Evolutionary conservation across 1,139 yeast genomes (phyloP).

Genomic region (Geotrichum phurueaensis): DNA sequence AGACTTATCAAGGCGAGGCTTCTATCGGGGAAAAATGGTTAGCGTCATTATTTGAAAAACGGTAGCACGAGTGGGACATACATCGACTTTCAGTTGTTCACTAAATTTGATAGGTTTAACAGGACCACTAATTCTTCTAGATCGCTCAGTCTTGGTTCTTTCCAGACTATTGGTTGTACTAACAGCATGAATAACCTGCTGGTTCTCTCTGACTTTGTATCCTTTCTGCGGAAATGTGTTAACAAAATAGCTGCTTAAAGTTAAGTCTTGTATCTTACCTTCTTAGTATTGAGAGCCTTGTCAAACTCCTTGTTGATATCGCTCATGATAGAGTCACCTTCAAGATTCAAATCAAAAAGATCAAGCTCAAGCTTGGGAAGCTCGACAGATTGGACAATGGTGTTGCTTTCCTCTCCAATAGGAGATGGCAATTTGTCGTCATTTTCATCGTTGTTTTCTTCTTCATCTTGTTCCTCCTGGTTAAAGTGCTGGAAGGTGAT

Average conservation of each 20-base stretch:
- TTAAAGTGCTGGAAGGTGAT: conserved; percentile 24
- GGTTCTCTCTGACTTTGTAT: conserved; percentile 33
- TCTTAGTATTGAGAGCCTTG: conserved; percentile 31
- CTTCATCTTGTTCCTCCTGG: conserved; percentile 17
- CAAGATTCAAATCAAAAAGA: conserved; percentile 34
- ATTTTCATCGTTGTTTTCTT: conserved; percentile 25
- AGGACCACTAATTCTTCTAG: conserved; percentile 26
- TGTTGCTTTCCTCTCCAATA: conserved; percentile 18
- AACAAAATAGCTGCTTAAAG: neutral
- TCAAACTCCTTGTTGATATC: conserved; percentile 39
- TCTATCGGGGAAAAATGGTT: neutral
- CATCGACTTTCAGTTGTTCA: conserved; percentile 13
- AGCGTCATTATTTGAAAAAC: neutral
- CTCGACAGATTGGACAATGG: conserved; percentile 10
- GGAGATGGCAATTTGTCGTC: conserved; percentile 22
- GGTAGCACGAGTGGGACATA: neutral
- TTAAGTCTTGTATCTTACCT: conserved; percentile 18
- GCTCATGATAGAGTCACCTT: conserved; percentile 38
- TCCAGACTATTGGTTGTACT: conserved; percentile 15
- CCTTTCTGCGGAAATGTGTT: conserved; percentile 27
- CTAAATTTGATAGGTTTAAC: conserved; percentile 19
- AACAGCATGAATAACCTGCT: conserved; percentile 33
- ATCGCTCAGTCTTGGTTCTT: conserved; percentile 14
- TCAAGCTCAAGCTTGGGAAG: conserved; percentile 26
- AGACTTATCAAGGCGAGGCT: neutral